phyloP scores from a whole-genome alignment of 148 eudicot genomes.

The Rhododendron henanense region DNA sequence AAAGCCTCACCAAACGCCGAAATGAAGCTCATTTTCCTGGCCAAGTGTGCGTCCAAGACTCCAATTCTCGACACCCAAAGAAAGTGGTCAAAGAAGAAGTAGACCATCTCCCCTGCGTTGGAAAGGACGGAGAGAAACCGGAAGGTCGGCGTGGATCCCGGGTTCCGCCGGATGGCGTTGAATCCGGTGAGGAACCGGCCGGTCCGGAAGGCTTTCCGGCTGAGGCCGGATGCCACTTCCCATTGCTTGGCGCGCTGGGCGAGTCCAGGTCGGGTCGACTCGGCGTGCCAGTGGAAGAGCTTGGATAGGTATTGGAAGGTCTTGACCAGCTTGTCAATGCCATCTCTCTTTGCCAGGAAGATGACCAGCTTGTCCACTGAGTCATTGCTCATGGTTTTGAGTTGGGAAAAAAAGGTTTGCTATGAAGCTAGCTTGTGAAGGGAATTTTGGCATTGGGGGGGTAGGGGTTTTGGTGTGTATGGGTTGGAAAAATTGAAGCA shows the following conservation, averaged over 20 bases:
- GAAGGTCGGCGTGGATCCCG: slow-evolving; percentile 47
- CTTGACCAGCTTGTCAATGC: slow-evolving; percentile 95
- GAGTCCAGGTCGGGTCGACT: slow-evolving; percentile 36
- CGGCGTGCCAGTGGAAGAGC: slow-evolving; percentile 64
- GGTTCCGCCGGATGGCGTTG: slow-evolving; percentile 62
- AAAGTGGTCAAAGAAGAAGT: slow-evolving; percentile 94
- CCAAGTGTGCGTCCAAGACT: slow-evolving; percentile 61
- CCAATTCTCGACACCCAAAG: slow-evolving; percentile 82
- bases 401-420: background rate
- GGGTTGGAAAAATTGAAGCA: slow-evolving; percentile 21
- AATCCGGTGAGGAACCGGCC: slow-evolving; percentile 83
- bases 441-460: background rate
- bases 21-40: slow-evolving; percentile 73
- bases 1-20: slow-evolving; percentile 94
- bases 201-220: slow-evolving; percentile 82
- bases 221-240: slow-evolving; percentile 84
- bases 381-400: slow-evolving; percentile 55
- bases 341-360: slow-evolving; percentile 92
- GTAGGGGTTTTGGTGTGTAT: slow-evolving; percentile 7
- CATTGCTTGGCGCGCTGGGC: slow-evolving; percentile 73
- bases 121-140: slow-evolving; percentile 59
- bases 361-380: slow-evolving; percentile 81
- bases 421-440: background rate
- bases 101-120: slow-evolving; percentile 95
- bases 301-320: slow-evolving; percentile 94